Evolutionary conservation across 805 yeast species (phyloP).

Genomic region (Kluyveromyces starmeri): DNA sequence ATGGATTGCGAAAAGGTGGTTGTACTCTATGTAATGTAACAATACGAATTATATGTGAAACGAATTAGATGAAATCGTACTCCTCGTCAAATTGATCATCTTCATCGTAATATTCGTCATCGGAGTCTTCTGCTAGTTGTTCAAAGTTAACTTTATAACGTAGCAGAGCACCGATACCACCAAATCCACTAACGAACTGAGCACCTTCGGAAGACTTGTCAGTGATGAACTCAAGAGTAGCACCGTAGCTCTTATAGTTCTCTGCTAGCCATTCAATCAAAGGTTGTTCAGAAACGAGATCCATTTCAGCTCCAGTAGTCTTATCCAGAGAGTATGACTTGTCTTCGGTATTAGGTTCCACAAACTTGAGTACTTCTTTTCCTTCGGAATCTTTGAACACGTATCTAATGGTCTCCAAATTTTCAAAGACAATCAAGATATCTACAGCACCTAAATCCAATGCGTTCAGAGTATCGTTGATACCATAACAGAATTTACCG

Average conservation of each 20-base stretch:
- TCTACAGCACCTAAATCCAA: slow-evolving; percentile 95
- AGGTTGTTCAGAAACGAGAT: slow-evolving; percentile 72
- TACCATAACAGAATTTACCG: slow-evolving; percentile 96
- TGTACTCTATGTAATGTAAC: too few species aligned
- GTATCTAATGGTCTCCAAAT: slow-evolving; percentile 76
- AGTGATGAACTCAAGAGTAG: slow-evolving; percentile 90
- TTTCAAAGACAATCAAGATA: slow-evolving; percentile 84
- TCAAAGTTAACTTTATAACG: slow-evolving; percentile 97
- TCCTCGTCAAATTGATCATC: slow-evolving; percentile 33
- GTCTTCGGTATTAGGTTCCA: slow-evolving; percentile 63
- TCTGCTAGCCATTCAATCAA: slow-evolving; percentile 97
- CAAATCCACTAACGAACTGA: slow-evolving; percentile 94
- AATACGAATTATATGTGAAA: too few species aligned
- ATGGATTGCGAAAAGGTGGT: too few species aligned
- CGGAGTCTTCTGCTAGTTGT: slow-evolving; percentile 81
- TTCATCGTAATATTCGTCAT: slow-evolving; percentile 81
- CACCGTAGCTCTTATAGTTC: slow-evolving; percentile 90
- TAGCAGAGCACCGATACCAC: slow-evolving; percentile 96
- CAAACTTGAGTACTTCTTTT: slow-evolving; percentile 61
- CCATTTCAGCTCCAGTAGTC: slow-evolving; percentile 87
- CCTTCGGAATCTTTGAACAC: slow-evolving; percentile 80
- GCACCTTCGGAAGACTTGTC: slow-evolving; percentile 98
- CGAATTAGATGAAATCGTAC: slow-evolving; percentile 28
- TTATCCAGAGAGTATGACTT: slow-evolving; percentile 73
- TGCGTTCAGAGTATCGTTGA: slow-evolving; percentile 93